Base-by-base conservation (phyloP, 768 basidiomycete species). In the Lyophyllum semitale region DNA sequence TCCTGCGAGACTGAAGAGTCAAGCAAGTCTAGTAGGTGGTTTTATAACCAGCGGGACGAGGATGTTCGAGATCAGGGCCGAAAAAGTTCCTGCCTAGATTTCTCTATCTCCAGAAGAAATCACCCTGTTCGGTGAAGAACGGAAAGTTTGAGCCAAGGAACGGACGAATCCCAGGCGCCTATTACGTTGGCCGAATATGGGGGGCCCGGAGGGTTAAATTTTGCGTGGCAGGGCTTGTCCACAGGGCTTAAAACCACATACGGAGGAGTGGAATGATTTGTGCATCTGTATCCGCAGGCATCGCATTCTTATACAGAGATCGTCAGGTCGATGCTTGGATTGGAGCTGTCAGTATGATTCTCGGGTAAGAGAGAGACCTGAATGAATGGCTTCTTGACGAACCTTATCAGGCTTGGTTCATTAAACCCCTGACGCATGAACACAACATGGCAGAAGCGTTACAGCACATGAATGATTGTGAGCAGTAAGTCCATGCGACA, bases 41-140 rank as follows among this genome's bases (percentile, higher is more conserved):
- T 67, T 68, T 69, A 72, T 68, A 72, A n/a, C 59, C 52, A 55
- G 61, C 55, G 51, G 57, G 55, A 41, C 47, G 58, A 60, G 29
- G 29, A 56, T 43, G 61, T 53, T 51, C 55, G 47, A 55, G 65
- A 64, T 69, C 68, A 68, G 62, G 68, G 58, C 68, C 62, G 59
- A 59, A 55, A 59, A 48, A 48, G 65, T 65, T 51, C 64, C 67
- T 66, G 67, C 49, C 59, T 57, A 55, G 57, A 54, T 60, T 58
- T 60, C 59, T 65, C 60, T 62, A 53, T 51, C 57, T 59, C 41
- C 57, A 57, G 57, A 54, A n/a, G n/a, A 58, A 51, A 54, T 48
- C 51, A 51, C 58, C 57, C 57, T 58, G 29, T 61, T 59, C 42
- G 53, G 58, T 59, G 56, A 50, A 66, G 59, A 53, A 37, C 51